phyloP scores from a whole-genome alignment of 2,329 filamentous ascomycete species.

The Diaporthe sp. region DNA sequence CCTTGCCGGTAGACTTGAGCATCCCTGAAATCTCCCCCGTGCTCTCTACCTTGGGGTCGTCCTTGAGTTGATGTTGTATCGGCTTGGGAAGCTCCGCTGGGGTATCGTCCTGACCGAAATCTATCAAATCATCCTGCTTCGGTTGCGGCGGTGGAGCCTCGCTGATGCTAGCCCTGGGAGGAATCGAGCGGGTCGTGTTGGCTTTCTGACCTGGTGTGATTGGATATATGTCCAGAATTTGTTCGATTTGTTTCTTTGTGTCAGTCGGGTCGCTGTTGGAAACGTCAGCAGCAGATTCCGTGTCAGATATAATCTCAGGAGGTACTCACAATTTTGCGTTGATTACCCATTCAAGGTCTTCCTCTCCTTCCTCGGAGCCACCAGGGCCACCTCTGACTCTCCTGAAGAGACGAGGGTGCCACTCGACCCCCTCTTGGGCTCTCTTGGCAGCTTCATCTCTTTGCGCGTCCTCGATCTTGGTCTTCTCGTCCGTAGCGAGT shows the following conservation, averaged over 20 bases:
- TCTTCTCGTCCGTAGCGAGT: conserved; percentile 93
- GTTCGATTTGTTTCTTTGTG: conserved; percentile 75
- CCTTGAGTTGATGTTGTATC: conserved; percentile 20
- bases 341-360: conserved; percentile 95
- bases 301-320: neutral
- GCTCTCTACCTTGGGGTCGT: conserved; percentile 43
- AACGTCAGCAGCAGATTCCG: conserved; percentile 32
- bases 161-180: conserved; percentile 55
- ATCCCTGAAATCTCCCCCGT: conserved; percentile 58
- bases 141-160: conserved; percentile 41
- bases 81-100: conserved; percentile 35
- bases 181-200: conserved; percentile 67
- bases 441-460: conserved; percentile 88
- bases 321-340: conserved; percentile 82
- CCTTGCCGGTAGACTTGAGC: conserved; percentile 62
- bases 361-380: conserved; percentile 82
- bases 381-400: conserved; percentile 78
- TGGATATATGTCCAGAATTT: conserved; percentile 88
- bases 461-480: conserved; percentile 94
- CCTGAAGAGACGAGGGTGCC: conserved; percentile 90
- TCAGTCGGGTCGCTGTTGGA: conserved; percentile 71
- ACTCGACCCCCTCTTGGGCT: conserved; percentile 83
- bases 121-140: conserved; percentile 63
- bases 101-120: conserved; percentile 65
- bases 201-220: conserved; percentile 83